A percentile compares a stretch with the other conserved stretches of the same genome.
phyloP scores from a whole-genome alignment of 352 stramenopile species.

The Heterotrichella gracilis region DNA sequence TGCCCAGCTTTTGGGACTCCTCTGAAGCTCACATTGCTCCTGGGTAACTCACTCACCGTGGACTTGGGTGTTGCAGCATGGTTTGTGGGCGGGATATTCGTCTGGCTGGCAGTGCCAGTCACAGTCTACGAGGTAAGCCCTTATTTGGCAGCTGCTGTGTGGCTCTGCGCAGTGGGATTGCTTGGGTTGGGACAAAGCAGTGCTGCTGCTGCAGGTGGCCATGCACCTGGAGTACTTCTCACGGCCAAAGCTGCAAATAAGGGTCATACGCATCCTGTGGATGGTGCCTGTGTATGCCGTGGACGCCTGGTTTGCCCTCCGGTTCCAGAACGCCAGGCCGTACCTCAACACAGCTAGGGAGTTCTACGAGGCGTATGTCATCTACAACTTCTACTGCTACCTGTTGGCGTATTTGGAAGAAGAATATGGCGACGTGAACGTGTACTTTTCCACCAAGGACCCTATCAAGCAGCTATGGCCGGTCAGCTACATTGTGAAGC shows the following conservation, averaged over 20 bases:
- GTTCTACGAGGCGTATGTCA: conserved; percentile 57
- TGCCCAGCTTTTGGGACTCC: too few relatives aligned
- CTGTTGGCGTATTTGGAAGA: conserved; percentile 49
- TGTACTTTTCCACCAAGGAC: conserved; percentile 34
- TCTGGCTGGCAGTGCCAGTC: too few relatives aligned
- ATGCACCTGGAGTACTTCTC: conserved; percentile 25
- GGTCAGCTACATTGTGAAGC: too few relatives aligned
- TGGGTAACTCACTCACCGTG: too few relatives aligned
- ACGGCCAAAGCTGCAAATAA: conserved; percentile 29
- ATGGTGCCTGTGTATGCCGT: conserved; percentile 64
- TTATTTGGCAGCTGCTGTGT: too few relatives aligned
- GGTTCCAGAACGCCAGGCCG: conserved; percentile 24
- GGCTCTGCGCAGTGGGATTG: too few relatives aligned
- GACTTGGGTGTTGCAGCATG: too few relatives aligned
- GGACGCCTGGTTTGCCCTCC: conserved; percentile 40
- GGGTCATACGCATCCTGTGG: conserved; percentile 57
- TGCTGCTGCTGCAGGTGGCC: too few relatives aligned
- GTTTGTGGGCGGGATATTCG: too few relatives aligned
- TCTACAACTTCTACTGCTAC: conserved; percentile 64
- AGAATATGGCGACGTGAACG: conserved; percentile 34
- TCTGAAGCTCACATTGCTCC: too few relatives aligned
- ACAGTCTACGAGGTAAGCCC: too few relatives aligned
- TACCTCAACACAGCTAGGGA: conserved; percentile 51
- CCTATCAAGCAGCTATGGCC: conserved; percentile 43
- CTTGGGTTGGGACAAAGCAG: too few relatives aligned